Conservation (phyloP, 441 rosid species). For the Melastoma candidum region DNA sequence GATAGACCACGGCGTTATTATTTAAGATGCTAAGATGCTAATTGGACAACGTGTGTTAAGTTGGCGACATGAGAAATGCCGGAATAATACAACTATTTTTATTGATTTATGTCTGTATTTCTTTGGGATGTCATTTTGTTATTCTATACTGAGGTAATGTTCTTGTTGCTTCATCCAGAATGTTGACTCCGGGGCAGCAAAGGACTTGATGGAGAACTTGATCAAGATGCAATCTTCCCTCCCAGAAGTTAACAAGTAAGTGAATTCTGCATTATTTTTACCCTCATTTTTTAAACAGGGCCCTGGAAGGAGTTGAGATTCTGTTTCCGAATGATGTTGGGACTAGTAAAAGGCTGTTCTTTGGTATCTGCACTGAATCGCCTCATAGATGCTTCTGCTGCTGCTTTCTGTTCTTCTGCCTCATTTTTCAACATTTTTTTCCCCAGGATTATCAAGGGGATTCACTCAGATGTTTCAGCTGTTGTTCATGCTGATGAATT, state of each 20-base stretch:
- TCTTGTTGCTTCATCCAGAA: slow-evolving; percentile 43
- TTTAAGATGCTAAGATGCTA: too few species aligned
- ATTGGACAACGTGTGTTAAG: too few species aligned
- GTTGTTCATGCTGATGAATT: slow-evolving; percentile 80
- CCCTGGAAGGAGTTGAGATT: too few species aligned
- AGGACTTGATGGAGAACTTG: slow-evolving; percentile 80
- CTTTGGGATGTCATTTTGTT: too few species aligned
- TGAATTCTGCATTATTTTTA: slow-evolving; percentile 5
- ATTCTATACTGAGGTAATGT: neutral
- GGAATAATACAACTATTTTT: too few species aligned
- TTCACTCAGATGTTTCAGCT: slow-evolving; percentile 54
- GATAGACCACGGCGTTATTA: too few species aligned
- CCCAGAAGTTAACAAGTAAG: slow-evolving; percentile 68
- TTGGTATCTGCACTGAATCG: neutral
- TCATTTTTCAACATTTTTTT: slow-evolving; percentile 2
- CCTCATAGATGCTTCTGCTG: too few species aligned
- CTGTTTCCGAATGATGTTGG: too few species aligned
- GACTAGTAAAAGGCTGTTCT: too few species aligned
- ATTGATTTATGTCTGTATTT: too few species aligned
- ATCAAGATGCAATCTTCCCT: slow-evolving; percentile 74
- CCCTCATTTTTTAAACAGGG: too few species aligned
- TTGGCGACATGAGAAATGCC: too few species aligned
- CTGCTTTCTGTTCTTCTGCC: neutral
- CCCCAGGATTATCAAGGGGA: slow-evolving; percentile 59
- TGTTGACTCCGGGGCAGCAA: slow-evolving; percentile 86